Percentiles rank a stretch among this genome's conserved stretches.
Conservation (phyloP, 352 stramenopile genomes). For the Peronosclerospora sorghi region DNA sequence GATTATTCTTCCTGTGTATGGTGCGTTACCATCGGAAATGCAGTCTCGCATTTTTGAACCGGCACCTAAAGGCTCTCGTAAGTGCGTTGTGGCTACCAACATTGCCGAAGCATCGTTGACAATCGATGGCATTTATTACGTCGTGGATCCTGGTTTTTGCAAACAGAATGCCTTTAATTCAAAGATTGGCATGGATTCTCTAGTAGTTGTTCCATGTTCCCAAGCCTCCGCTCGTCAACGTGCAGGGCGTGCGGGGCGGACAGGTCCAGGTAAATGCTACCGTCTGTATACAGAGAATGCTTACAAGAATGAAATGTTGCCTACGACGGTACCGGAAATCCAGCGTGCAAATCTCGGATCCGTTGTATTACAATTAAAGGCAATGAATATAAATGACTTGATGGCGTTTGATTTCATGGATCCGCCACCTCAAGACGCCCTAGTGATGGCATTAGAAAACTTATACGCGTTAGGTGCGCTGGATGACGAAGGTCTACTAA, state of each 20-base stretch:
- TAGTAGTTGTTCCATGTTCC: constrained; percentile 98
- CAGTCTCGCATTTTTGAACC: constrained; percentile 99
- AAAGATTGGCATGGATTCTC: constrained; percentile 98
- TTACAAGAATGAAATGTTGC: constrained; percentile 96
- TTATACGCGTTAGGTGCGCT: constrained; percentile 95
- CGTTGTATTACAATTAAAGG: constrained; percentile 98
- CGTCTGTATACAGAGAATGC: constrained; percentile 98
- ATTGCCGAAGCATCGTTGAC: constrained; percentile 99
- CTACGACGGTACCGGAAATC: constrained; percentile 98
- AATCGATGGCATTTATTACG: constrained; percentile 96
- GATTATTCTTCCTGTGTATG: constrained; percentile 98
- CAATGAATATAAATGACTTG: constrained; percentile 99
- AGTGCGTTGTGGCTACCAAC: constrained; percentile 99
- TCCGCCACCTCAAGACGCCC: constrained; percentile 92
- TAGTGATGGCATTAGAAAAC: constrained; percentile 96
- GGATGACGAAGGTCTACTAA: constrained; percentile 92
- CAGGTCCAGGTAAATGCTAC: constrained; percentile 98
- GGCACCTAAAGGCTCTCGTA: constrained; percentile 89
- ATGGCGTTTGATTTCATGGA: constrained; percentile 99
- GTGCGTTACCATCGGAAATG: constrained; percentile 96
- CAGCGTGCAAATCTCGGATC: constrained; percentile 97
- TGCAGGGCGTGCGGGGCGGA: constrained; percentile 94
- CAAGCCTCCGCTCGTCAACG: constrained; percentile 96
- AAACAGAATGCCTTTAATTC: constrained; percentile 99
- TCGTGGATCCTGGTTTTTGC: constrained; percentile 91